Conservation (phyloP, 768 basidiomycete species). For the Mycena vitilis region DNA sequence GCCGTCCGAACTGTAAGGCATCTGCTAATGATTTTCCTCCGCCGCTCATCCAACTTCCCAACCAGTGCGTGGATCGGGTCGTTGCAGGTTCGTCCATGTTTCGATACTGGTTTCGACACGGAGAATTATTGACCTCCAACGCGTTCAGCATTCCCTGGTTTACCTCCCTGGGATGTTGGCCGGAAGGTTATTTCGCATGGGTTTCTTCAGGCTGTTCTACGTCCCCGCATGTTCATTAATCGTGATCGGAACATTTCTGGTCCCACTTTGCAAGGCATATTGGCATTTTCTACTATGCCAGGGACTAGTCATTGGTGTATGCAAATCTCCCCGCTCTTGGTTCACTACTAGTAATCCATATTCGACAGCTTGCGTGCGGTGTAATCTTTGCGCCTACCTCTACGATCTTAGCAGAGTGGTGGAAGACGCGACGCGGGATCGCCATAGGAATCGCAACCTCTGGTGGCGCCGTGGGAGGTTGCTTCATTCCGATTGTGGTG, state of each 20-base stretch:
- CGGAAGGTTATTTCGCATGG: conserved; percentile 80
- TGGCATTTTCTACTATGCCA: conserved; percentile 1
- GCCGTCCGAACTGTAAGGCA: conserved; percentile 6
- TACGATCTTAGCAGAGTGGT: neutral
- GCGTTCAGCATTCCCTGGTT: conserved; percentile 4
- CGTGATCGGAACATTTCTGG: neutral
- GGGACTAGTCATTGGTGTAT: conserved; percentile 6
- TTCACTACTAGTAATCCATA: neutral
- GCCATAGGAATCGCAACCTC: neutral
- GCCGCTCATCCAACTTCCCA: neutral
- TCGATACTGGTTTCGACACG: too few relatives aligned
- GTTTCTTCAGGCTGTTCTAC: conserved; percentile 42
- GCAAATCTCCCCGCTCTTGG: neutral
- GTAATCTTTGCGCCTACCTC: neutral
- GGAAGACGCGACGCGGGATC: neutral
- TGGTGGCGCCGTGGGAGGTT: neutral
- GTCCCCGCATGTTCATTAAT: neutral
- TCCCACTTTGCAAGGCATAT: conserved; percentile 1
- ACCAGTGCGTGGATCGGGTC: conserved; percentile 15
- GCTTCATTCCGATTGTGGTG: conserved; percentile 5
- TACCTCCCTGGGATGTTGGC: conserved; percentile 66
- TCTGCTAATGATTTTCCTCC: neutral
- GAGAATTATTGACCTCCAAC: neutral
- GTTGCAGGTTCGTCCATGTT: neutral
- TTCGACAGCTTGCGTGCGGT: conserved; percentile 1